Evolutionary conservation across 1,284 basidiomycete species (phyloP), one percentile per base, ranked within the genome.

Genomic region (Trichosporon ovoides): DNA sequence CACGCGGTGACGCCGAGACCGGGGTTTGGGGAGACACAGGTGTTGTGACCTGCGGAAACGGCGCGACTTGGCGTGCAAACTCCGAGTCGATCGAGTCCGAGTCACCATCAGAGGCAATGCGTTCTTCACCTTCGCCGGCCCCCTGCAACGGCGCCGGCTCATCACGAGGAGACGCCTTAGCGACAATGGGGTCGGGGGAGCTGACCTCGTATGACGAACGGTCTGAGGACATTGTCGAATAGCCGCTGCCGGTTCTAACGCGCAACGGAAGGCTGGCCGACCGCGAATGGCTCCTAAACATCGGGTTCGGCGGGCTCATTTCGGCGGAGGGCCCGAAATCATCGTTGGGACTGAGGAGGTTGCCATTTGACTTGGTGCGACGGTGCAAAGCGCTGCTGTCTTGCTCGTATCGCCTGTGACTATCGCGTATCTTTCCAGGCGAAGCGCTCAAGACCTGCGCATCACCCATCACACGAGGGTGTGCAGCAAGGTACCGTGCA

Each of bases 201-300:
- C 43, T 28, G 22, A 28, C 28, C 22, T 48, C 43, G 22, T 28
- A 48, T 14, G 43, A 48, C 16, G 43, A 48, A 3, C 22, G 43
- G 9, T 28, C 28, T 6, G 43, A 48, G 7, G 43, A 48, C 13
- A 6, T 22, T 16, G 43, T 28, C 9, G 43, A 48, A 22, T 48
- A 48, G 24, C 43, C 43, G 9, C 43, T 48, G 12, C 43, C 10
- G 24, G 14, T 31, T 11, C 43, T 48, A 48, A 48, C 43, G 11
- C 67, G 55, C 52, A 63, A 55, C 3, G 73, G 73, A 66, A 73
- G 55, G 49, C 67, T 69, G 3, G 64, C 61, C 1, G 71, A 73
- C 16, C 73, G 68, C 35, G 60, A 57, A 53, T 75, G 73, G 4
- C 59, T 57, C 46, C 59, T 34, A 48, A 22, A 22, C 43, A 48